A percentile compares a stretch with the other conserved stretches of the same genome.
These are phyloP conservation scores for Solanum sejunctum DNA, from an alignment of 257 asterid species.

Conservation along the genomic window DNA sequence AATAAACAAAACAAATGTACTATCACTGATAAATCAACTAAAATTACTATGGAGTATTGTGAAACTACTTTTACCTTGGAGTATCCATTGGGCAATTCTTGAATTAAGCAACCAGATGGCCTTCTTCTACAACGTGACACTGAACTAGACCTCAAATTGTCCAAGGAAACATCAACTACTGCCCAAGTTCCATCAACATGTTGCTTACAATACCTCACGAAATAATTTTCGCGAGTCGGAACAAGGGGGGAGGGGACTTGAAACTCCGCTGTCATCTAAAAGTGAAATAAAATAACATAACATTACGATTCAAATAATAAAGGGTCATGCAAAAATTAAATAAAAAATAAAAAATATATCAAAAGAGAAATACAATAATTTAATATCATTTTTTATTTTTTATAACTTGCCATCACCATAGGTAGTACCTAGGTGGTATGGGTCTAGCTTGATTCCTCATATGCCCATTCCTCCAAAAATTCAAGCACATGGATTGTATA, in stretches of 20 bases:
- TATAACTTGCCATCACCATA: neutral
- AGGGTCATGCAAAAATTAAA: too few species aligned
- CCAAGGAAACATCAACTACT: conserved; percentile 50
- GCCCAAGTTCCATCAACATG: conserved; percentile 42
- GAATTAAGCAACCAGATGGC: conserved; percentile 57
- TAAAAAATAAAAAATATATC: neutral
- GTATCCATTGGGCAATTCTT: conserved; percentile 49
- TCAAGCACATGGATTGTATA: neutral
- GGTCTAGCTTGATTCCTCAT: neutral
- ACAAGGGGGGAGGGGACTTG: conserved; percentile 52
- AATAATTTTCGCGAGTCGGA: conserved; percentile 42
- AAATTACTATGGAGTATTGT: neutral
- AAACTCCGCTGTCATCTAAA: conserved; percentile 47
- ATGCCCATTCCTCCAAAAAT: neutral
- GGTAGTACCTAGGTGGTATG: neutral
- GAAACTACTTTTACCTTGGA: conserved; percentile 25
- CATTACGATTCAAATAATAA: neutral
- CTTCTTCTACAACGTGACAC: conserved; percentile 26
- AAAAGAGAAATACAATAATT: too few species aligned
- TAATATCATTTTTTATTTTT: too few species aligned
- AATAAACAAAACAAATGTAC: neutral
- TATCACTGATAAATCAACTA: neutral
- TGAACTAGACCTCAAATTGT: conserved; percentile 27
- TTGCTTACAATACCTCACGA: conserved; percentile 39
- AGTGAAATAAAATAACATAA: neutral